Evolutionary conservation across 2,329 filamentous ascomycete species (phyloP).

Genomic region (Stagonosporopsis rhizophila): DNA sequence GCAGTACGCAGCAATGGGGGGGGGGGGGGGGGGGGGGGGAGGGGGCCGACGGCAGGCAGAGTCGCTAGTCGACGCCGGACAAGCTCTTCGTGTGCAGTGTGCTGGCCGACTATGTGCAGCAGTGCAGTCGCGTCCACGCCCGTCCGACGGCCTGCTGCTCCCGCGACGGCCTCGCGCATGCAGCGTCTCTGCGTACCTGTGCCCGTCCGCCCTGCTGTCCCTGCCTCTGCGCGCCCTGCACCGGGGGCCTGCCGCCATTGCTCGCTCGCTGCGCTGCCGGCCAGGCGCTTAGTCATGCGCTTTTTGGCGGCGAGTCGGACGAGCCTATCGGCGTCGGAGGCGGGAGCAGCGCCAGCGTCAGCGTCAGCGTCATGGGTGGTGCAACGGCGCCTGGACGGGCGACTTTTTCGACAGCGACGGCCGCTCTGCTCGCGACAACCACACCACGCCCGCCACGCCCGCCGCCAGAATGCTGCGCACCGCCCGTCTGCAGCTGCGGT

Average conservation of each 20-base stretch:
- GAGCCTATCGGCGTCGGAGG: neutral
- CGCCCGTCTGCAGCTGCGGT: constrained; percentile 39
- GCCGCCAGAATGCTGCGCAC: constrained; percentile 47
- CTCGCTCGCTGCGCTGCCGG: neutral
- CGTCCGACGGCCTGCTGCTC: neutral
- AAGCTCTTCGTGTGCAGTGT: neutral
- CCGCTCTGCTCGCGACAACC: neutral
- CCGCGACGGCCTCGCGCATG: neutral
- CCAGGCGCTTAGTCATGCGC: constrained; percentile 2
- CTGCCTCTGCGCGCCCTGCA: neutral
- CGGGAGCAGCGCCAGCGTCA: neutral
- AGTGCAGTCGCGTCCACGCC: too few species aligned
- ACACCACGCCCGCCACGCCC: neutral
- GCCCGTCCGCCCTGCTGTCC: neutral
- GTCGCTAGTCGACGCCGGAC: constrained; percentile 6
- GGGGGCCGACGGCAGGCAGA: constrained; percentile 9
- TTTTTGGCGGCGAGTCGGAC: constrained; percentile 4
- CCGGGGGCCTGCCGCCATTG: neutral
- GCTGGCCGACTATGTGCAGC: too few species aligned
- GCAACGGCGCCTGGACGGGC: too few species aligned
- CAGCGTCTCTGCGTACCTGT: neutral
- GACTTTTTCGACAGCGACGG: too few species aligned
- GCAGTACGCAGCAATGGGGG: too few species aligned
- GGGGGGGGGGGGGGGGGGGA: too few species aligned
- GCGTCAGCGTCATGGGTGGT: too few species aligned